A percentile compares a stretch with the other conserved stretches of the same genome.
These are phyloP conservation scores for Carallia pectinifolia DNA, from an alignment of 345 rosid genomes.

Conservation along the genomic window DNA sequence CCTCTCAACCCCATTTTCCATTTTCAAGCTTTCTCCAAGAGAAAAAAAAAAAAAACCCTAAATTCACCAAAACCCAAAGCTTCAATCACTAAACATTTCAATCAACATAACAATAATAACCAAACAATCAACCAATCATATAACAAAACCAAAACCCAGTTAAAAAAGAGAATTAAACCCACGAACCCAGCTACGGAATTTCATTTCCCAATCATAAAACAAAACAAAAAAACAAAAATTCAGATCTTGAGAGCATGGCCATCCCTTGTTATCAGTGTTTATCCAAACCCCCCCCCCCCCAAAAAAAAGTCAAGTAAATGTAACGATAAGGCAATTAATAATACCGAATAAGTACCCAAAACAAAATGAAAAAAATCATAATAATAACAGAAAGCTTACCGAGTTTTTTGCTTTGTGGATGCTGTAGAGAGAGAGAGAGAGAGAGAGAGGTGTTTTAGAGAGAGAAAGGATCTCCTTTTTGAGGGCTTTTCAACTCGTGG, in stretches of 20 bases:
- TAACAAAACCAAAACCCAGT: conserved; percentile 4
- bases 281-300: not conserved
- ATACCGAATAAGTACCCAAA: conserved; percentile 7
- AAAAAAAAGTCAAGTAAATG: not conserved
- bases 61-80: conserved; percentile 24
- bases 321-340: not conserved
- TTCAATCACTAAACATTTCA: too few relatives aligned
- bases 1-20: conserved; percentile 55
- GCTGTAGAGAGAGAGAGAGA: conserved; percentile 10
- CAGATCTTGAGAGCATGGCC: not conserved
- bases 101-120: conserved; percentile 12
- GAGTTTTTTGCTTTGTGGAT: conserved; percentile 4
- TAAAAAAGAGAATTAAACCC: not conserved
- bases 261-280: conserved; percentile 8
- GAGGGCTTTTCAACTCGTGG: not conserved
- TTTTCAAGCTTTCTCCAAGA: conserved; percentile 23
- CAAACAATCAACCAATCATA: conserved; percentile 11
- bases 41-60: conserved; percentile 34
- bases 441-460: conserved; percentile 1
- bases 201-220: not conserved
- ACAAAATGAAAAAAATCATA: not conserved
- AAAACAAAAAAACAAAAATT: not conserved
- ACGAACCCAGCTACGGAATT: conserved; percentile 7
- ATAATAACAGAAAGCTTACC: conserved; percentile 17
- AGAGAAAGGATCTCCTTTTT: conserved; percentile 10